These are phyloP conservation scores for Noccaea bulbosa DNA, from an alignment of 345 rosid species.

Conservation along the genomic window DNA sequence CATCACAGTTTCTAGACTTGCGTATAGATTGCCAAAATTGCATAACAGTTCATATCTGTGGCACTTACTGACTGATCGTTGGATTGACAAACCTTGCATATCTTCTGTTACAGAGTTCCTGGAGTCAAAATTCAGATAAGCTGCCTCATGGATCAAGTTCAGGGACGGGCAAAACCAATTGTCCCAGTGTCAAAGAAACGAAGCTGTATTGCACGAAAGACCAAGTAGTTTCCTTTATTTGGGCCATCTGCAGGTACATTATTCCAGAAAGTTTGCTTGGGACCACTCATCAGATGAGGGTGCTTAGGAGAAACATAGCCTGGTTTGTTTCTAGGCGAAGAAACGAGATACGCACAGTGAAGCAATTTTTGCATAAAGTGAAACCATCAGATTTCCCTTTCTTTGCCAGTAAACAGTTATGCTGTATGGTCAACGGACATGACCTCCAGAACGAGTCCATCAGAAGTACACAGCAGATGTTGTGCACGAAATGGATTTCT, in stretches of 20 bases:
- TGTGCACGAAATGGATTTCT: conserved; percentile 64
- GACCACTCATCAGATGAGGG: conserved; percentile 65
- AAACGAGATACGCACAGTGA: conserved; percentile 68
- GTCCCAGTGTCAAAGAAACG: conserved; percentile 39
- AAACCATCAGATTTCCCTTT: conserved; percentile 58
- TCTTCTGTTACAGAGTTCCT: conserved; percentile 46
- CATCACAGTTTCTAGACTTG: conserved; percentile 3
- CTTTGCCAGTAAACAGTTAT: conserved; percentile 50
- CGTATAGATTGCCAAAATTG: background rate
- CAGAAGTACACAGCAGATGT: conserved; percentile 53
- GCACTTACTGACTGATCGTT: conserved; percentile 10
- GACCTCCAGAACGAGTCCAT: conserved; percentile 39
- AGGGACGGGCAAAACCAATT: conserved; percentile 24
- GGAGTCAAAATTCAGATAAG: conserved; percentile 20
- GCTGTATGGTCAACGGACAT: conserved; percentile 37
- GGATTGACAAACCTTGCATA: conserved; percentile 4
- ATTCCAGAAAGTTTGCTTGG: conserved; percentile 80
- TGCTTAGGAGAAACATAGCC: conserved; percentile 62
- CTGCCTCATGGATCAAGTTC: conserved; percentile 31
- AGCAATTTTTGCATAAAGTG: conserved; percentile 64
- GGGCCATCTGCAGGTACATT: conserved; percentile 75
- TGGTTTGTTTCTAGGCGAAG: conserved; percentile 67
- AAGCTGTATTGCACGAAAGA: conserved; percentile 59
- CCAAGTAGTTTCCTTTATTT: conserved; percentile 77
- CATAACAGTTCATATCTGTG: conserved; percentile 9